Evolutionary conservation across 2,329 filamentous ascomycete genomes (phyloP), one percentile per base, ranked within the genome.

Genomic region (Juglanconis oblonga): DNA sequence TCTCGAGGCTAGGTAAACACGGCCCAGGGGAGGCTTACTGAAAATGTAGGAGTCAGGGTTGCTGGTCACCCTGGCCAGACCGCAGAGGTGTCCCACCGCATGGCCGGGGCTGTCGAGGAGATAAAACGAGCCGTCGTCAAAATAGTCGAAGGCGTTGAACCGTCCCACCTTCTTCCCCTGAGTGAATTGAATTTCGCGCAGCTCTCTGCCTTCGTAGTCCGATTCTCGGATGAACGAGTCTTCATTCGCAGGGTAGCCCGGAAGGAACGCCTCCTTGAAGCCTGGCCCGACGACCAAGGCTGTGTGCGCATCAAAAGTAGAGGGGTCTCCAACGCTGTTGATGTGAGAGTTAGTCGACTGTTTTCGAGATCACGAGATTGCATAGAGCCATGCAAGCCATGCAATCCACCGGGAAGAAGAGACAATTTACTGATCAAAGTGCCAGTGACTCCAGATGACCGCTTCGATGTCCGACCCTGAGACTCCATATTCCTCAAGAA

Each of bases 21-120:
- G 17, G 17, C 17, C 17, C 36, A 38, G 11, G 36, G 36, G 11
- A 38, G 36, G 11, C 36, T 38, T 38, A 38, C 36, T 70, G 51
- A 80, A 71, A 5, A 80, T 65, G 57, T 77, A 80, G 1, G 73
- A 72, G 42, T 69, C 67, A 1, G 66, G 59, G 4, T 64, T 55
- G 1, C 61, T 59, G 0, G 72, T 76, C 5, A 74, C 73, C 6
- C 77, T 68, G 1, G 75, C 78, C 4, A 80, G 67, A 3, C 64
- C 76, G 52, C 68, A 73, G n/a, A 62, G 45, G 33, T 62, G 61
- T 14, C 61, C 61, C 13, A 57, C 17, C 3, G 57, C 50, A 42
- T 62, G 61, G 24, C 61, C 61, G 6, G 61, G 61, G 13, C 52
- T 54, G 45, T 62, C 58, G n/a, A 62, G 57, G n/a, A 62, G 53